phyloP scores from a whole-genome alignment of 139 green algal genomes.

The Closterium sp. region DNA sequence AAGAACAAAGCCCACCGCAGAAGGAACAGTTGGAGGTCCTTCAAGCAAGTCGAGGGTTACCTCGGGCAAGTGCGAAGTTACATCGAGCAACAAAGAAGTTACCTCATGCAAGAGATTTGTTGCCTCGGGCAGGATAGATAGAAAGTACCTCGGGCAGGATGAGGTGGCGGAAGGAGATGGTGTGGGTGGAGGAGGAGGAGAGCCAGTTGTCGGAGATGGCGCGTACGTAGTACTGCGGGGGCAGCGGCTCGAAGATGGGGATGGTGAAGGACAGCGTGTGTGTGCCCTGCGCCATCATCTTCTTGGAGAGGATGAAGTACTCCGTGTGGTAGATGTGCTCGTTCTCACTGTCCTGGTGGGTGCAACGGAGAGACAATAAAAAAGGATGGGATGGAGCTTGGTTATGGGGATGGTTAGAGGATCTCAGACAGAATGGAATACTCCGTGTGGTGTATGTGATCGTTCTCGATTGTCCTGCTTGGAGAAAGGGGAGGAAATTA shows the following conservation, averaged over 20 bases:
- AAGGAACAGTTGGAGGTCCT: too few species aligned
- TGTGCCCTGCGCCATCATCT: conserved; percentile 56
- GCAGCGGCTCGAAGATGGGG: conserved; percentile 93
- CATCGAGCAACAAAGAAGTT: too few species aligned
- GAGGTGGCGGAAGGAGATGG: conserved; percentile 55
- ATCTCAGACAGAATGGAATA: conserved; percentile 84
- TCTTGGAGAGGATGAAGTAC: conserved; percentile 84
- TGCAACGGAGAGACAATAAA: background rate
- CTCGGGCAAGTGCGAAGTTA: background rate
- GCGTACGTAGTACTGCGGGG: conserved; percentile 73
- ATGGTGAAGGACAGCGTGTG: conserved; percentile 84
- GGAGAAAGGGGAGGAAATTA: background rate
- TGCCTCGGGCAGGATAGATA: background rate
- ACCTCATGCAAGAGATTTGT: background rate
- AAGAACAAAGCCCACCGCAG: too few species aligned
- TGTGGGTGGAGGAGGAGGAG: conserved; percentile 48
- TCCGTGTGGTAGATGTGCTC: conserved; percentile 94
- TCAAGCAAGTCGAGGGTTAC: too few species aligned
- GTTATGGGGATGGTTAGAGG: conserved; percentile 95
- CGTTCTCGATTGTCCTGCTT: conserved; percentile 84
- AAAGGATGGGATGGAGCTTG: conserved; percentile 80
- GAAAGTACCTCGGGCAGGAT: conserved; percentile 57
- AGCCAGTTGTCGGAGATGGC: conserved; percentile 82
- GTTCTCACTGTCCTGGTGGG: conserved; percentile 86
- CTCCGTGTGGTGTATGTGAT: conserved; percentile 93